phyloP scores from a whole-genome alignment of 768 basidiomycete genomes.

The Royoungia palumana region DNA sequence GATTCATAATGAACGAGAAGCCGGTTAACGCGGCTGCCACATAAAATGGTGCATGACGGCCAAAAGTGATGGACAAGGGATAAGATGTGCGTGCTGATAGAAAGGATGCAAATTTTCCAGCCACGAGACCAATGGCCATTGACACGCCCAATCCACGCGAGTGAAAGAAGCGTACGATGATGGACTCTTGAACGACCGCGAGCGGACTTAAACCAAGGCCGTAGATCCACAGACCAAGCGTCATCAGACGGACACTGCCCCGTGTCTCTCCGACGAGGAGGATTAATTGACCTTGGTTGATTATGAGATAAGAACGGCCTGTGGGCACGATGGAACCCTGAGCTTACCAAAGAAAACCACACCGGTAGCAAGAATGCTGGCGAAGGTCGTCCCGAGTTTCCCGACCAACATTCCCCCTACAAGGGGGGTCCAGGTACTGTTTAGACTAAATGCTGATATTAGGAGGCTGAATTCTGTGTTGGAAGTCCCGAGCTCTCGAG shows the following conservation, averaged over 20 bases:
- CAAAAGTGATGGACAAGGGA: slow-evolving; percentile 66
- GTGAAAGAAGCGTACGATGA: slow-evolving; percentile 79
- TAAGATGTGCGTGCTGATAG: slow-evolving; percentile 71
- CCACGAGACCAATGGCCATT: slow-evolving; percentile 79
- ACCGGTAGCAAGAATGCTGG: slow-evolving; percentile 72
- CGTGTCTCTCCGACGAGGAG: slow-evolving; percentile 64
- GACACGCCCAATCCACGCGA: slow-evolving; percentile 72
- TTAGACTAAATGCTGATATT: slow-evolving; percentile 73
- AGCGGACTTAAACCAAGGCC: slow-evolving; percentile 78
- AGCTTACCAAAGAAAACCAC: slow-evolving; percentile 58
- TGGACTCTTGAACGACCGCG: slow-evolving; percentile 80
- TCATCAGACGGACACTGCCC: slow-evolving; percentile 63
- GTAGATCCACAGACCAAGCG: slow-evolving; percentile 73
- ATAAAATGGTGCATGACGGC: slow-evolving; percentile 72
- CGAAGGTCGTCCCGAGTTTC: slow-evolving; percentile 66
- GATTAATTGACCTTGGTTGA: slow-evolving; percentile 52
- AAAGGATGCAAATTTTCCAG: slow-evolving; percentile 77
- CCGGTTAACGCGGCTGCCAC: slow-evolving; percentile 60
- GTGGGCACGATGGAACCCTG: not conserved
- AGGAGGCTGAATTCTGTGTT: slow-evolving; percentile 77
- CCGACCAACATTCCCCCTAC: slow-evolving; percentile 71
- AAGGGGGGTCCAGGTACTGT: slow-evolving; percentile 75
- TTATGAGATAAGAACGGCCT: slow-evolving; percentile 9
- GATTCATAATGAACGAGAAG: slow-evolving; percentile 65
- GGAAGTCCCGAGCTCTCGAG: slow-evolving; percentile 67